Percentiles rank a stretch among this genome's conserved stretches.
Conservation (phyloP, 352 stramenopile species). For the Pythium apleroticum region DNA sequence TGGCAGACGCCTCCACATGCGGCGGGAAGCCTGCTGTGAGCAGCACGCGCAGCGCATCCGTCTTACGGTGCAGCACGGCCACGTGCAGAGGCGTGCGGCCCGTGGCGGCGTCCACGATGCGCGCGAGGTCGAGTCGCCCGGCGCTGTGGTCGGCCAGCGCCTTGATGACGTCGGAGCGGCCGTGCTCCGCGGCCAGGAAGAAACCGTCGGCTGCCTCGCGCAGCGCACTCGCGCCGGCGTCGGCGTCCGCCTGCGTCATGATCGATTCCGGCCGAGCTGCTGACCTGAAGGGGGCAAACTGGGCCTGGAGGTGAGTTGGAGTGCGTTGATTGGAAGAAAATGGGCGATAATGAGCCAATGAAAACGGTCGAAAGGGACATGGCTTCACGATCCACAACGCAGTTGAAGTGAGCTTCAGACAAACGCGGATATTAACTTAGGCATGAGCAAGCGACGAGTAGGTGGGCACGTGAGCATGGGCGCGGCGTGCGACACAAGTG, state of each 20-base stretch:
- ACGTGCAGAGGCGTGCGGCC: constrained; percentile 77
- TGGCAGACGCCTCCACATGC: constrained; percentile 38
- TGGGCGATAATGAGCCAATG: neutral
- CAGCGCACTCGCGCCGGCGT: constrained; percentile 34
- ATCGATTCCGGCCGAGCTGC: neutral
- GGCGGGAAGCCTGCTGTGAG: constrained; percentile 75
- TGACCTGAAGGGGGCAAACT: neutral
- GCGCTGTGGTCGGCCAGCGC: constrained; percentile 70
- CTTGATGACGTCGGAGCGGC: constrained; percentile 83
- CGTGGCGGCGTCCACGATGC: constrained; percentile 59
- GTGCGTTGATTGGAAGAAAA: neutral
- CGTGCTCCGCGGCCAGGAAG: constrained; percentile 82
- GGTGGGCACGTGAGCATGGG: neutral
- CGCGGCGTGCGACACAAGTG: neutral
- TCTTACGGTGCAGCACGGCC: constrained; percentile 68
- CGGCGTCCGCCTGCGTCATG: neutral
- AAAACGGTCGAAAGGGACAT: neutral
- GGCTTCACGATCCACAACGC: neutral
- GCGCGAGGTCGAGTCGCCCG: constrained; percentile 44
- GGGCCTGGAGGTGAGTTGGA: constrained; percentile 1
- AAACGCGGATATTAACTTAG: neutral
- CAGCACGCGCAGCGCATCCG: constrained; percentile 76
- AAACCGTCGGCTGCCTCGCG: constrained; percentile 77
- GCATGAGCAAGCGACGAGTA: neutral
- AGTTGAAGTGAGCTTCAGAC: neutral